These are phyloP conservation scores for Baorangia bicolor DNA, from an alignment of 768 basidiomycete genomes.

Conservation along the genomic window DNA sequence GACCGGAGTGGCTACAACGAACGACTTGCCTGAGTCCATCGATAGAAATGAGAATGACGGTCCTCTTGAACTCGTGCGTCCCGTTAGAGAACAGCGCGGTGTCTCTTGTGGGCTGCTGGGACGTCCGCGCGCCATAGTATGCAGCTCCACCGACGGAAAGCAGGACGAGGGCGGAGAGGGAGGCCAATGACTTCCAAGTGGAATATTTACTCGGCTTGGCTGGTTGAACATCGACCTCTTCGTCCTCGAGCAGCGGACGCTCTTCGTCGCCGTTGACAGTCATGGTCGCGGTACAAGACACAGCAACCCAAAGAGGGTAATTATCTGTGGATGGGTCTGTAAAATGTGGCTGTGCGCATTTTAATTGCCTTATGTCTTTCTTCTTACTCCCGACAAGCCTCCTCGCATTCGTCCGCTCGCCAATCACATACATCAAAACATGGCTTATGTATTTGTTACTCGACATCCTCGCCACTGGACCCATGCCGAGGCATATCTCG, in stretches of 20 bases:
- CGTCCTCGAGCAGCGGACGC: constrained; percentile 23
- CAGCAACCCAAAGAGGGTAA: background rate
- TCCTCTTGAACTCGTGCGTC: constrained; percentile 78
- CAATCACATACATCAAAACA: constrained; percentile 15
- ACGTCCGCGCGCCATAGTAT: constrained; percentile 5
- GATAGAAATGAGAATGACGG: constrained; percentile 82
- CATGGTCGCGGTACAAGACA: background rate
- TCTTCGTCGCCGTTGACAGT: constrained; percentile 22
- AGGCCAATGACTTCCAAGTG: constrained; percentile 13
- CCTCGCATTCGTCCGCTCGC: constrained; percentile 9
- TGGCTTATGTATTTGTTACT: constrained; percentile 49
- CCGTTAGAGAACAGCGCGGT: constrained; percentile 63
- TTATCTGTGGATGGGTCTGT: background rate
- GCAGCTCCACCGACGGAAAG: constrained; percentile 10
- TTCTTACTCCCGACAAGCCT: background rate
- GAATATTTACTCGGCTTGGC: background rate
- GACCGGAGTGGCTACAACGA: background rate
- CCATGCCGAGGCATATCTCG: constrained; percentile 85
- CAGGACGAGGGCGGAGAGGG: constrained; percentile 15
- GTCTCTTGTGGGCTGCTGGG: constrained; percentile 1
- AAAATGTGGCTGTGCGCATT: constrained; percentile 23
- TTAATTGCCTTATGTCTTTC: background rate
- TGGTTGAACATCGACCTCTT: constrained; percentile 7
- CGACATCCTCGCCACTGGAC: constrained; percentile 71
- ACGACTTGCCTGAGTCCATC: constrained; percentile 71